These are phyloP conservation scores for Vanrija sp. DNA, from an alignment of 1,284 basidiomycete genomes.

Conservation along the genomic window DNA sequence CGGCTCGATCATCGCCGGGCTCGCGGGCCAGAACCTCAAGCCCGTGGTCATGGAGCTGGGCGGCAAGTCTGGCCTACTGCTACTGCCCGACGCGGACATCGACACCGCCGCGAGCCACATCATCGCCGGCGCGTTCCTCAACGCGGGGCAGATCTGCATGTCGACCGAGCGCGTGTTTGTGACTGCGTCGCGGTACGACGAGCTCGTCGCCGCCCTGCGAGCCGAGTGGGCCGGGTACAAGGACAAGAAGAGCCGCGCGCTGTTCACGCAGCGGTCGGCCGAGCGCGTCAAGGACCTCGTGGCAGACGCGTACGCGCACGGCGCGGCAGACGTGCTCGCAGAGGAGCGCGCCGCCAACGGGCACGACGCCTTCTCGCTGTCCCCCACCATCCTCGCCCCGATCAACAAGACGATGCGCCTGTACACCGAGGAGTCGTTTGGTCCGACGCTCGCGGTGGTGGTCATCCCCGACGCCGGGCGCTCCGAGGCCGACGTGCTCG, in stretches of 20 bases:
- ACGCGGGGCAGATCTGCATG: conserved; percentile 69
- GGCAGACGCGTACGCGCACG: conserved; percentile 55
- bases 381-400: conserved; percentile 21
- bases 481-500: conserved; percentile 38
- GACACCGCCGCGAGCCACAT: conserved; percentile 55
- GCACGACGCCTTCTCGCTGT: background rate
- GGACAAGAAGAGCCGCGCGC: conserved; percentile 23
- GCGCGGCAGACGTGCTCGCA: conserved; percentile 49
- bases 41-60: conserved; percentile 49
- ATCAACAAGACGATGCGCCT: conserved; percentile 56
- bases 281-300: conserved; percentile 55
- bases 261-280: conserved; percentile 57
- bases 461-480: conserved; percentile 15
- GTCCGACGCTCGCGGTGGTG: conserved; percentile 52
- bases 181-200: conserved; percentile 44
- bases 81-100: conserved; percentile 62
- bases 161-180: conserved; percentile 65
- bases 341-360: background rate
- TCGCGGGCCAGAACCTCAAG: conserved; percentile 50
- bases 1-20: conserved; percentile 38
- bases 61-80: conserved; percentile 51
- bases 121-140: conserved; percentile 59
- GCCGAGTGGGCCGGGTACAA: conserved; percentile 35
- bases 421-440: conserved; percentile 61
- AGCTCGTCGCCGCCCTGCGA: conserved; percentile 44